Evolutionary conservation across 2,329 filamentous ascomycete genomes (phyloP), one percentile per base, ranked within the genome.

Genomic region (Alternaria solani): DNA sequence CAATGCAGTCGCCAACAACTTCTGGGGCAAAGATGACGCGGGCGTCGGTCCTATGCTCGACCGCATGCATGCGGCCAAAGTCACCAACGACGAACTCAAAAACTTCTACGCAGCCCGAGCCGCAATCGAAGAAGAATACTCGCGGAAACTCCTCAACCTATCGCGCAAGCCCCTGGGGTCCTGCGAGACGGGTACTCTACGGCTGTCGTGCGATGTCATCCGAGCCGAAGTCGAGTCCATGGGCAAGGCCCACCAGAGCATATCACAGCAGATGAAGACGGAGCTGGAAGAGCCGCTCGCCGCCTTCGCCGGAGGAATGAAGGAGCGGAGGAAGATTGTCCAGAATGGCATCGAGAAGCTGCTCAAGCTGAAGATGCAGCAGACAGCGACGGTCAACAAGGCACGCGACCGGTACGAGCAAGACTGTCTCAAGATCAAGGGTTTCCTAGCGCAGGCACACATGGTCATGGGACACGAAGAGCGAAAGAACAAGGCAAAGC

Each of bases 401-500:
- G 91, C 94, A 16, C 88, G 95, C 67, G 95, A 99, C 80, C 90
- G 91, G 51, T 99, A 96, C 77, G 95, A 99, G 80, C 94, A 99
- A 79, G 96, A 99, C 71, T 98, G 94, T 76, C 85, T 99, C 44
- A 95, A 97, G 78, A 98, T 99, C 78, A 99, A 99, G 80, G 95
- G 95, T 39, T 99, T 99, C 75, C 87, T 99, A 5, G 95, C 96
- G 4, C 95, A 99, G 80, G 95, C 95, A 9, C 96, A 99, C 78
- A 99, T 99, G 95, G 95, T 99, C 59, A 99, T 99, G 95, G 95
- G 95, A 14, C 95, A 99, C 72, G 95, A 99, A 78, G 95, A 99
- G 82, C 89, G 95, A 28, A 97, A 97, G 81, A 99, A 99, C 80
- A 99, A 99, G 81, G 94, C 94, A 23, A 98, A 97, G 80, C 86